Conservation (phyloP, 2,329 filamentous ascomycete species). For the Arthroderma sp. region DNA sequence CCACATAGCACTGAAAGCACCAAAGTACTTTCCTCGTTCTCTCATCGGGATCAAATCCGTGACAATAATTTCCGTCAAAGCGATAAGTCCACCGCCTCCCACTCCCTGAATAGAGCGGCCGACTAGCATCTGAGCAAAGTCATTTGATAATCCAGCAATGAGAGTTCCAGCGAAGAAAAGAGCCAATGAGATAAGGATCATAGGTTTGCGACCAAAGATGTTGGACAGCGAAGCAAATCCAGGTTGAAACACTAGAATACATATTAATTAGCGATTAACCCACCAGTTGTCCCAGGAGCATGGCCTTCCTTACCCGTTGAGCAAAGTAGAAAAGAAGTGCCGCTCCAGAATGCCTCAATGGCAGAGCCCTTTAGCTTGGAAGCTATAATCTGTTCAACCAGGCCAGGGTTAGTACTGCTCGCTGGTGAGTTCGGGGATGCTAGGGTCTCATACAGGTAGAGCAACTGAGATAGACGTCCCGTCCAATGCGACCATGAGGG, state of each 20-base stretch:
- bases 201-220: conserved; percentile 34
- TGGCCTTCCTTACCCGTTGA: conserved; percentile 32
- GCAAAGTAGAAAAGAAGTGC: conserved; percentile 53
- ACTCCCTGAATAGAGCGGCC: conserved; percentile 33
- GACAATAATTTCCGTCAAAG: conserved; percentile 30
- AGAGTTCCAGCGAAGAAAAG: conserved; percentile 35
- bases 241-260: conserved; percentile 35
- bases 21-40: conserved; percentile 27
- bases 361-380: conserved; percentile 38
- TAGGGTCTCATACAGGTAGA: conserved; percentile 28
- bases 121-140: conserved; percentile 35
- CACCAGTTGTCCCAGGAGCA: neutral
- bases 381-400: conserved; percentile 34
- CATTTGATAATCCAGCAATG: conserved; percentile 28
- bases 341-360: conserved; percentile 57
- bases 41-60: conserved; percentile 33
- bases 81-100: conserved; percentile 33
- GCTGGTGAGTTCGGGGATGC: neutral
- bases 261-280: too few relatives aligned
- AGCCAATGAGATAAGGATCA: conserved; percentile 26
- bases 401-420: neutral
- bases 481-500: conserved; percentile 51
- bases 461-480: conserved; percentile 53
- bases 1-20: conserved; percentile 29
- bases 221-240: conserved; percentile 35